Evolutionary conservation across 306 rosid species (phyloP), one percentile per base, ranked within the genome.

Genomic region (cucumber (Cucumis sativus)): DNA sequence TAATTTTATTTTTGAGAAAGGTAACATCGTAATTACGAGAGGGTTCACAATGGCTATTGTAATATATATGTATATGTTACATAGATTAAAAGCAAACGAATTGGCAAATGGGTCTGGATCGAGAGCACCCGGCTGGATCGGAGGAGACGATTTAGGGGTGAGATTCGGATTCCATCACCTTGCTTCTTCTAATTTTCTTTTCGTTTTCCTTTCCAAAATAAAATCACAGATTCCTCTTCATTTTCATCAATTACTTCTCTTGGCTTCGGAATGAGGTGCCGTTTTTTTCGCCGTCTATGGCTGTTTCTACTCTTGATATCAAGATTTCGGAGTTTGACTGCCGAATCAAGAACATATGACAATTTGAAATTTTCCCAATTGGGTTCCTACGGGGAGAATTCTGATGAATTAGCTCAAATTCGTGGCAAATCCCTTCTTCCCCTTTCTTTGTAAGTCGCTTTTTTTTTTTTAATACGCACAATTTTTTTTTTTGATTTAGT

Each of bases 371-470:
- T 82, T 9, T 70, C 76, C 47, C 76, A 55, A 30, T 69, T 61
- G 67, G 47, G 72, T 9, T 37, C 74, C 7, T 64, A 57, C 56
- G 52, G 54, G 11, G 55, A 30, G 5, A 45, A 78, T 33, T 7
- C 51, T 57, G 74, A 30, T 16, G 86, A 39, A 23, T 60, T 84
- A 18, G 15, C 78, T 79, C 84, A 74, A 57, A 78, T 64, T 35
- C 45, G 86, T 5, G 17, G 83, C 63, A 86, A 95, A 76, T 84
- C 89, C 74, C 86, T 87, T 66, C 81, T 86, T 39, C 83, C 96
- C 30, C 33, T 83, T 75, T 56, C 90, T 35, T 68, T 84, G 95
- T 91, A n/a, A 77, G 87, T 79, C 80, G 39, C 49, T 63, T 33
- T 51, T 9, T 0, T 59, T 10, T 11, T 28, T 28, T 61, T 5